Evolutionary conservation across 352 stramenopile species (phyloP), one percentile per base, ranked within the genome.

Genomic region (Phytophthora multivora): DNA sequence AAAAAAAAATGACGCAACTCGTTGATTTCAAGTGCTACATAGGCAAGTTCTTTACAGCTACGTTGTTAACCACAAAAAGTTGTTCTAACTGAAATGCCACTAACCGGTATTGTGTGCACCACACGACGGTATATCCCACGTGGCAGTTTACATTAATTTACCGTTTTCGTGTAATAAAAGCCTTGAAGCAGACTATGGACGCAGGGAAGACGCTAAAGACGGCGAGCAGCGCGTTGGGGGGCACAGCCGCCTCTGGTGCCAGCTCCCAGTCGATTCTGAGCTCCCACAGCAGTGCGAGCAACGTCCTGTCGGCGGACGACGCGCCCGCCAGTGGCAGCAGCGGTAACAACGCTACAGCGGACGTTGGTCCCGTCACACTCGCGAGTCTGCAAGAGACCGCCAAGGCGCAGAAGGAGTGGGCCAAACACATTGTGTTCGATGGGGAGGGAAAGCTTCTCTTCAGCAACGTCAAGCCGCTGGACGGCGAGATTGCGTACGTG

Each of bases 361-460:
- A 43, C 0, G 31, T 52, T 21, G 19, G 62, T 35, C 35, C 30
- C n/a, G 75, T 90, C 52, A 79, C 79, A 4, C 50, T 81, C 35
- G 63, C 73, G 47, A 73, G 56, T 11, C 57, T 94, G 26, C 66
- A 87, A 36, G 80, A 90, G 38, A 57, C 46, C 13, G 40, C 90
- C 47, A 83, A 82, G 66, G 52, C 66, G 48, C 79, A 89, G 18
- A 88, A 79, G 21, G 85, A 94, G 67, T 94, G 85, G 85, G 42
- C 62, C 26, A 84, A 86, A 39, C 66, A 78, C 38, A 52, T 94
- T 18, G 70, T 75, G 3, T 91, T 92, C 51, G 82, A 90, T 55
- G 57, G 68, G 35, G 66, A 82, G n/a, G 80, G 77, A 12, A 73
- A 63, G 18, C 33, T 92, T 8, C 42, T 94, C 21, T 59, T 75